A percentile compares a stretch with the other conserved stretches of the same genome.
Evolutionary conservation across 2,329 filamentous ascomycete species (phyloP).

Genomic region (Pseudocercospora macadamiae): DNA sequence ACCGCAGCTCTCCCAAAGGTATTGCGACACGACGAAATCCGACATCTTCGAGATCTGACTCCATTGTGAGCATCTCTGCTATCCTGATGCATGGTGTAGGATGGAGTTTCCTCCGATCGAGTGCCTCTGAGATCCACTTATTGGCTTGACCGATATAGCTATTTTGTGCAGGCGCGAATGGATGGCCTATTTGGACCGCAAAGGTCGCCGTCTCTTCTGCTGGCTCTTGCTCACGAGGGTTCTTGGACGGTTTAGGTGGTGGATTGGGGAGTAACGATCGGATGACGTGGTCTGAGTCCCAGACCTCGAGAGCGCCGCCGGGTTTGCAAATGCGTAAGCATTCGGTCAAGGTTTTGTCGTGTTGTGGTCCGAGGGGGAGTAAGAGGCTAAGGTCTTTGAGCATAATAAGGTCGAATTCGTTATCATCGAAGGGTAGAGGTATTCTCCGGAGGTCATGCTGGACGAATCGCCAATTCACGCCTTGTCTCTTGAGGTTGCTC

Average conservation of each 20-base stretch:
- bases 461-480: conserved; percentile 86
- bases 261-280: conserved; percentile 82
- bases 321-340: conserved; percentile 75
- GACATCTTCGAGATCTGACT: conserved; percentile 73
- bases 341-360: conserved; percentile 67
- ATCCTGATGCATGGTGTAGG: conserved; percentile 78
- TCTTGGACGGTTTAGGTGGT: conserved; percentile 59
- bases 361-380: conserved; percentile 59
- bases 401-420: conserved; percentile 85
- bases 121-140: conserved; percentile 73
- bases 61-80: conserved; percentile 76
- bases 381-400: conserved; percentile 79
- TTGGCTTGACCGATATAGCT: conserved; percentile 83
- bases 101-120: conserved; percentile 71
- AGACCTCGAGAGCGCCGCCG: conserved; percentile 81
- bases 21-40: conserved; percentile 80
- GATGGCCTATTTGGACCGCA: conserved; percentile 78
- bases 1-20: conserved; percentile 79
- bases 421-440: conserved; percentile 77
- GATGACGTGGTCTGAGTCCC: conserved; percentile 85
- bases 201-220: conserved; percentile 77
- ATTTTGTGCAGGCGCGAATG: conserved; percentile 79
- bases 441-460: conserved; percentile 79
- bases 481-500: conserved; percentile 65
- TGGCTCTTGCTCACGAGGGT: conserved; percentile 64